These are phyloP conservation scores for Fonsecaea multimorphosa DNA, from an alignment of 2,329 filamentous ascomycete species.

Conservation along the genomic window DNA sequence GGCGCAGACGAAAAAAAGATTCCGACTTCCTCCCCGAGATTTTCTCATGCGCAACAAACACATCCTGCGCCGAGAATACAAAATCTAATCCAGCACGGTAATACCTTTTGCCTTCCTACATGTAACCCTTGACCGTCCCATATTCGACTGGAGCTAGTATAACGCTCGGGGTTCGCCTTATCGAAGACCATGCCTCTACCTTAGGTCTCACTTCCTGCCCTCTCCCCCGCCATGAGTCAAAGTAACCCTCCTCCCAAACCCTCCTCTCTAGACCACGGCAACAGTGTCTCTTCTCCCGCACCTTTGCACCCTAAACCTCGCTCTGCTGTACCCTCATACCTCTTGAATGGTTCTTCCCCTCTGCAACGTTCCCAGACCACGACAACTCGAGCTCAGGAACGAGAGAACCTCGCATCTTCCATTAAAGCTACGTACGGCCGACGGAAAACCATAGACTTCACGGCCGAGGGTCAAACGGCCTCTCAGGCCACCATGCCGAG, in stretches of 20 bases:
- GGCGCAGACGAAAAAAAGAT: conserved; percentile 12
- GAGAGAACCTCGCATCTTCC: conserved; percentile 63
- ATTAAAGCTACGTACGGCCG: conserved; percentile 64
- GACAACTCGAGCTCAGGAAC: conserved; percentile 58
- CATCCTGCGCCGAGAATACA: background rate
- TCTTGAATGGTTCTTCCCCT: conserved; percentile 62
- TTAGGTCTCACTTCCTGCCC: background rate
- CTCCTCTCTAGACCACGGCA: conserved; percentile 20
- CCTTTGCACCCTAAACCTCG: conserved; percentile 51
- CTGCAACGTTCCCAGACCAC: conserved; percentile 50
- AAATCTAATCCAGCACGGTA: background rate
- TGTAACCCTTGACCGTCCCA: background rate
- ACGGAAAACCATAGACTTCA: conserved; percentile 54
- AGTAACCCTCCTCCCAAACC: conserved; percentile 27
- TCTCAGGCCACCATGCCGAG: conserved; percentile 23
- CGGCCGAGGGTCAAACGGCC: conserved; percentile 39
- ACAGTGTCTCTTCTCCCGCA: conserved; percentile 9
- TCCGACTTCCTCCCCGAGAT: conserved; percentile 12
- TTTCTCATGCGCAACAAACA: background rate
- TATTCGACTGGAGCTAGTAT: background rate
- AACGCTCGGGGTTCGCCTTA: background rate
- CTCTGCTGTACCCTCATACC: conserved; percentile 62
- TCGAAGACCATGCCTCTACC: conserved; percentile 12
- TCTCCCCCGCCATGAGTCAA: conserved; percentile 30
- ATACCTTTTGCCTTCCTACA: conserved; percentile 12